Percentiles rank a stretch among this genome's conserved stretches.
These are phyloP conservation scores for Sclerotinia borealis DNA, from an alignment of 2,329 filamentous ascomycete species.

Conservation along the genomic window DNA sequence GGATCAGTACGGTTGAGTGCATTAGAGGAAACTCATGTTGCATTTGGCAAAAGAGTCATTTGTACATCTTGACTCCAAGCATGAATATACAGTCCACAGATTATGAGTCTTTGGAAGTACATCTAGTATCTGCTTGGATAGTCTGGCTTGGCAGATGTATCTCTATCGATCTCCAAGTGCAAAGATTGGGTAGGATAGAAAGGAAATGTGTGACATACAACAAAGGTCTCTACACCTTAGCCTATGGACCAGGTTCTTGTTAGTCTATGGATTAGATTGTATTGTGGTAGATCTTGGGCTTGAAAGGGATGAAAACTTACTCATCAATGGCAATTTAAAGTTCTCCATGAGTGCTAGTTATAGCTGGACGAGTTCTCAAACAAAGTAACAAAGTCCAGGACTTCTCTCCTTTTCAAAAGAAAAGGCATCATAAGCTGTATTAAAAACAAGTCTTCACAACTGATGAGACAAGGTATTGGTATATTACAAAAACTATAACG, in stretches of 20 bases:
- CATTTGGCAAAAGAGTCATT: neutral
- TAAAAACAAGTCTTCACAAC: neutral
- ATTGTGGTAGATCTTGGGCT: neutral
- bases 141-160: neutral
- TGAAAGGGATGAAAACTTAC: neutral
- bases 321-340: neutral
- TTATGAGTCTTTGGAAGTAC: neutral
- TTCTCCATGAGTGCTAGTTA: neutral
- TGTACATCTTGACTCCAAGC: neutral
- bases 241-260: neutral
- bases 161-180: neutral
- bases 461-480: neutral
- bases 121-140: neutral
- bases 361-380: no score
- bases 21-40: neutral
- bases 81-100: neutral
- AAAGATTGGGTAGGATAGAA: neutral
- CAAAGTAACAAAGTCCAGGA: neutral
- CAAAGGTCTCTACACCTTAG: neutral
- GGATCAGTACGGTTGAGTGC: neutral
- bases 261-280: neutral
- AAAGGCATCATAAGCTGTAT: neutral
- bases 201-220: neutral
- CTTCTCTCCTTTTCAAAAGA: neutral
- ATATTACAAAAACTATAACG: no score